Percentiles rank a stretch among this genome's conserved stretches.
These are phyloP conservation scores for Tricholomella constricta DNA, from an alignment of 768 basidiomycete species.

Conservation along the genomic window DNA sequence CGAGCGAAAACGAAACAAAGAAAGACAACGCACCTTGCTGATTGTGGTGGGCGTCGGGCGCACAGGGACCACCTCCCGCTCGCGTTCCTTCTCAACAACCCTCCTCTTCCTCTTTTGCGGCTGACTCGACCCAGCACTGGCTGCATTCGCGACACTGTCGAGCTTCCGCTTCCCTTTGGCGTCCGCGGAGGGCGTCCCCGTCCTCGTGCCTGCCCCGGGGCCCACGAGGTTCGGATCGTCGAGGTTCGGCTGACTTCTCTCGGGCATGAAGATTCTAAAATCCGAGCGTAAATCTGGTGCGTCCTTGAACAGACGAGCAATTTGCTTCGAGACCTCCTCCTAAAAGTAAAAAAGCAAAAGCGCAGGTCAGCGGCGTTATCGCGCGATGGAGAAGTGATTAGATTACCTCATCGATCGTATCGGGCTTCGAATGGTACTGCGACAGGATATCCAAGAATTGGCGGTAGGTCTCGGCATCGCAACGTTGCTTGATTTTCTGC, in stretches of 20 bases:
- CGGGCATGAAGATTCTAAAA: slow-evolving; percentile 77
- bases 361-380: slow-evolving; percentile 14
- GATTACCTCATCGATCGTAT: slow-evolving; percentile 61
- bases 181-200: slow-evolving; percentile 35
- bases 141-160: slow-evolving; percentile 30
- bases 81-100: slow-evolving; percentile 49
- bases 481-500: slow-evolving; percentile 94
- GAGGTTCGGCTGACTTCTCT: slow-evolving; percentile 49
- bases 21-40: slow-evolving; percentile 39
- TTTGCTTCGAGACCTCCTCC: slow-evolving; percentile 70
- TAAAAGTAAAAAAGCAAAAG: slow-evolving; percentile 24
- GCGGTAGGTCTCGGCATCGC: slow-evolving; percentile 85
- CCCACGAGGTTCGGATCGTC: slow-evolving; percentile 39
- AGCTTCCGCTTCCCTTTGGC: slow-evolving; percentile 48
- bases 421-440: slow-evolving; percentile 59
- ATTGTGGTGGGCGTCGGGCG: slow-evolving; percentile 31
- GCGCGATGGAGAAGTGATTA: slow-evolving; percentile 2
- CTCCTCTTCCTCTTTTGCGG: slow-evolving; percentile 76
- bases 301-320: slow-evolving; percentile 72
- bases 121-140: slow-evolving; percentile 35
- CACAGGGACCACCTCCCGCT: slow-evolving; percentile 38
- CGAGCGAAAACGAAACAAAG: slow-evolving; percentile 9
- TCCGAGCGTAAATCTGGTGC: slow-evolving; percentile 73
- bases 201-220: slow-evolving; percentile 31
- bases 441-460: slow-evolving; percentile 78